Conservation (phyloP, 1,284 basidiomycete genomes). For the Rhodotorula sp. region DNA sequence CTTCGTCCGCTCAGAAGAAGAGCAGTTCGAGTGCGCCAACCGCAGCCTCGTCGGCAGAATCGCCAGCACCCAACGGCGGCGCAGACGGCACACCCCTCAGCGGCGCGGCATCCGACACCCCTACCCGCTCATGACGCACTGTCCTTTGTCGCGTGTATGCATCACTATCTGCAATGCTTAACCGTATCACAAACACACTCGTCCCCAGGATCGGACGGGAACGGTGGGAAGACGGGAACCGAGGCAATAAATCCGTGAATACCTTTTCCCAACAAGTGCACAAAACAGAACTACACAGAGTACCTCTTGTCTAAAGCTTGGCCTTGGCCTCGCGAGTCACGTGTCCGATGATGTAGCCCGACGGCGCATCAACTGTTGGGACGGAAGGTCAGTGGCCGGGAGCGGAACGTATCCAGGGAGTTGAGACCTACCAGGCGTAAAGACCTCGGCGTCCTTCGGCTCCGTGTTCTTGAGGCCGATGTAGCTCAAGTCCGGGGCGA, state of each 20-base stretch:
- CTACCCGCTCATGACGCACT: no score
- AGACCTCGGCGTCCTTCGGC: constrained; percentile 44
- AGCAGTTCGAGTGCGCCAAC: not conserved
- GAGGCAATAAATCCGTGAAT: no score
- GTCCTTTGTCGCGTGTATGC: no score
- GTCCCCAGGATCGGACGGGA: no score
- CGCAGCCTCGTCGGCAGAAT: no score
- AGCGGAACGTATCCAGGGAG: not conserved
- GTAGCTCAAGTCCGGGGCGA: constrained; percentile 50
- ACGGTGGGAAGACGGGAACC: no score
- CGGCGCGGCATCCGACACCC: not conserved
- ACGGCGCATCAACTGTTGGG: constrained; percentile 13
- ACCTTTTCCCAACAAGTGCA: not conserved
- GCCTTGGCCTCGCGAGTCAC: constrained; percentile 36
- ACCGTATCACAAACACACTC: no score
- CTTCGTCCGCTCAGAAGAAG: not conserved
- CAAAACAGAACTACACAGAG: not conserved
- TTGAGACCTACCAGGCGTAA: constrained; percentile 29
- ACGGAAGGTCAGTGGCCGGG: not conserved
- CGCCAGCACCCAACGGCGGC: not conserved
- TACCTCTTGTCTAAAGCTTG: constrained; percentile 22
- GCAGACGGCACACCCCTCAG: not conserved
- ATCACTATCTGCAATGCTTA: no score
- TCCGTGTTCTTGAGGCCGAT: constrained; percentile 39
- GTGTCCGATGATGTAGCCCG: constrained; percentile 45